Evolutionary conservation across 768 basidiomycete genomes (phyloP).

Genomic region (Psilocybe cyanescens): DNA sequence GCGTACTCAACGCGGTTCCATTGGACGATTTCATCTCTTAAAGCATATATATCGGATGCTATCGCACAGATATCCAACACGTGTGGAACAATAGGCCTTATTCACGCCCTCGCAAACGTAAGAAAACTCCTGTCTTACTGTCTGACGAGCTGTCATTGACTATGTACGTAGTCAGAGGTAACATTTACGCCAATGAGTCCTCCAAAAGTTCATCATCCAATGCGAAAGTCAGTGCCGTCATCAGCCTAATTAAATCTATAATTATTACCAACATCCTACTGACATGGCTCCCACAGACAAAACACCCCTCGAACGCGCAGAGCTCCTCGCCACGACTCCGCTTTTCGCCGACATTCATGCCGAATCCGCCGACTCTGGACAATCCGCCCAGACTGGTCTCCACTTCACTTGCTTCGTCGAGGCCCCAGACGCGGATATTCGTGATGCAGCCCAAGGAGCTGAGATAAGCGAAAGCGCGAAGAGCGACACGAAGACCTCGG

Average conservation of each 20-base stretch:
- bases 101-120: slow-evolving; percentile 86
- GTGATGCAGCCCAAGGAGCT: slow-evolving; percentile 30
- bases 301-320: slow-evolving; percentile 73
- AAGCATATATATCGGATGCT: background rate
- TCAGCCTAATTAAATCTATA: background rate
- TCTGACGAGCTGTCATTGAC: background rate
- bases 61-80: slow-evolving; percentile 72
- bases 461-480: slow-evolving; percentile 16
- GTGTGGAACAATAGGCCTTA: slow-evolving; percentile 86
- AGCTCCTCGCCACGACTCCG: slow-evolving; percentile 72
- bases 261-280: background rate
- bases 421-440: slow-evolving; percentile 50
- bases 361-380: slow-evolving; percentile 68
- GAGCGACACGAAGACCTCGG: slow-evolving; percentile 22
- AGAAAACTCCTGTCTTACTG: slow-evolving; percentile 19
- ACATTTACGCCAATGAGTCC: slow-evolving; percentile 59
- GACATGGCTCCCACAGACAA: slow-evolving; percentile 46
- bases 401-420: slow-evolving; percentile 91
- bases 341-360: slow-evolving; percentile 82
- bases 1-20: background rate
- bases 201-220: slow-evolving; percentile 62
- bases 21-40: background rate
- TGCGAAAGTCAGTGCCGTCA: slow-evolving; percentile 52
- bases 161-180: slow-evolving; percentile 51
- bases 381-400: slow-evolving; percentile 65